These are phyloP conservation scores for Lathyrus sativus DNA, from an alignment of 306 rosid genomes.

Conservation along the genomic window DNA sequence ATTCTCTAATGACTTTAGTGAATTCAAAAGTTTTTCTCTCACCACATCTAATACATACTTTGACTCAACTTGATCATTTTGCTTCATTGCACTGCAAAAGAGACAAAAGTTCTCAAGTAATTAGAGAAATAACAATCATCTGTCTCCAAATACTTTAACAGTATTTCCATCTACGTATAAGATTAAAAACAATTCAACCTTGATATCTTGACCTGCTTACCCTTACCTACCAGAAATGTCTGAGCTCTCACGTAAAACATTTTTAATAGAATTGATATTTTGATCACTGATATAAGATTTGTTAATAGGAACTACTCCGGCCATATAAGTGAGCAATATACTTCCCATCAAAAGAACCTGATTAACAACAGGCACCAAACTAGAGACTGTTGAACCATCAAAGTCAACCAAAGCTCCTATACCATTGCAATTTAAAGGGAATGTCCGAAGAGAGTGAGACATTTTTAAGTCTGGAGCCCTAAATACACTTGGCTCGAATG, in stretches of 20 bases:
- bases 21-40: conserved; percentile 70
- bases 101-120: conserved; percentile 37
- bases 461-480: conserved; percentile 42
- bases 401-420: conserved; percentile 64
- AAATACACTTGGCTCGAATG: conserved; percentile 40
- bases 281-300: conserved; percentile 48
- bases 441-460: conserved; percentile 42
- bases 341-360: conserved; percentile 85
- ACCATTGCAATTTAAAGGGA: conserved; percentile 52
- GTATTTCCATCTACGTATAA: conserved; percentile 19
- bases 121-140: conserved; percentile 36
- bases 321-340: conserved; percentile 79
- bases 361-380: conserved; percentile 68
- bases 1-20: conserved; percentile 66
- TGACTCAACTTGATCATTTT: conserved; percentile 49
- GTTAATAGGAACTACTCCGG: conserved; percentile 74
- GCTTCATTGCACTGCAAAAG: conserved; percentile 57
- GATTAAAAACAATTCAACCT: conserved; percentile 41
- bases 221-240: conserved; percentile 97
- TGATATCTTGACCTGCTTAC: conserved; percentile 55
- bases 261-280: conserved; percentile 53
- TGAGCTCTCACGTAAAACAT: conserved; percentile 46
- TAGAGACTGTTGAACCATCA: conserved; percentile 56
- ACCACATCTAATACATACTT: conserved; percentile 62
- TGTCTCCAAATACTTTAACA: conserved; percentile 18